Conservation (phyloP, 768 basidiomycete species). For the Polyporus arcularius region DNA sequence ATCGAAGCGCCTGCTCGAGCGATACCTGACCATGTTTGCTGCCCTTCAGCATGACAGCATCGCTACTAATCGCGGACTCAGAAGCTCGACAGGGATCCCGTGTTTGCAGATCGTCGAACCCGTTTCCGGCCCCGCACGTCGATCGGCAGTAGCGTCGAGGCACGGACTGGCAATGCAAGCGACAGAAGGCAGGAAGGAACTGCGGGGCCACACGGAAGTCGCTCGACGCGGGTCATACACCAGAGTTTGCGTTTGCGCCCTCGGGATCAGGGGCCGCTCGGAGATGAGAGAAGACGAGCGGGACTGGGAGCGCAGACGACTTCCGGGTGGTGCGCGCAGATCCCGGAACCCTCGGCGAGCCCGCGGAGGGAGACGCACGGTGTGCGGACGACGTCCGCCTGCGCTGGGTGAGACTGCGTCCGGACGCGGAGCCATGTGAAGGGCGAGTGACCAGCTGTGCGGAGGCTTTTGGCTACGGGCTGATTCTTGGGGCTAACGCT, state of each 20-base stretch:
- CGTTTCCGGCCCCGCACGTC: background rate
- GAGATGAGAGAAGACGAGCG: background rate
- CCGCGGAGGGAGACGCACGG: background rate
- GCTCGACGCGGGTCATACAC: background rate
- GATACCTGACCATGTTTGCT: background rate
- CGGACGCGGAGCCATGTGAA: background rate
- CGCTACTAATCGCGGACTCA: background rate
- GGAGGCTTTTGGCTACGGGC: slow-evolving; percentile 14
- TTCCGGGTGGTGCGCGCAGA: background rate
- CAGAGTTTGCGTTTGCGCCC: background rate
- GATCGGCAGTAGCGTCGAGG: no score
- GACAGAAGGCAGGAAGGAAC: background rate
- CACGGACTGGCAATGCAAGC: background rate
- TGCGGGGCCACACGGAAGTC: background rate
- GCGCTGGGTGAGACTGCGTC: background rate
- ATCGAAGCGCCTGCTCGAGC: background rate
- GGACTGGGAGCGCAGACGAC: background rate
- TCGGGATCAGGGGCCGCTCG: background rate
- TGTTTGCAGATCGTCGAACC: background rate
- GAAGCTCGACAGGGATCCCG: background rate
- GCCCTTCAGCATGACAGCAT: background rate
- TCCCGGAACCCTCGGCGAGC: slow-evolving; percentile 13
- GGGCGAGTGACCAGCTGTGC: slow-evolving; percentile 3
- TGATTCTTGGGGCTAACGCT: background rate
- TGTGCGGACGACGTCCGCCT: background rate